A percentile compares a stretch with the other conserved stretches of the same genome.
Evolutionary conservation across 1,284 basidiomycete species (phyloP).

Genomic region (Cutaneotrichosporon cyanovorans): DNA sequence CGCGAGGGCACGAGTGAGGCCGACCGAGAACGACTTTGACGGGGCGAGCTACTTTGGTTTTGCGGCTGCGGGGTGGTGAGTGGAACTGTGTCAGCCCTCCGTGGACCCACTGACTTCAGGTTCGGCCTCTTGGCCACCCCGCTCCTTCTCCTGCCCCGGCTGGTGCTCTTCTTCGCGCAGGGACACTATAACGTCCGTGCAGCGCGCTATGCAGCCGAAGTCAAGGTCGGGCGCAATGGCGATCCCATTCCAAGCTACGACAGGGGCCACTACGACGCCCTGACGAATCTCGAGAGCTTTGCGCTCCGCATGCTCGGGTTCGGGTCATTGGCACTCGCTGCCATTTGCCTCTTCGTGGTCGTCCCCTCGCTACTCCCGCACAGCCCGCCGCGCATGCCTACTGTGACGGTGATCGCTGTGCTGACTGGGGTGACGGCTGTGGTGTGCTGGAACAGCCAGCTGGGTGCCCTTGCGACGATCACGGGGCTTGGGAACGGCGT

Average conservation of each 20-base stretch:
- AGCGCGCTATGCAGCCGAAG: conserved; percentile 4
- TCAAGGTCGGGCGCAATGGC: conserved; percentile 2
- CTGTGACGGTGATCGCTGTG: conserved; percentile 31
- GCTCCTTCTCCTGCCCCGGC: conserved; percentile 40
- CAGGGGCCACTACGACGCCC: conserved; percentile 35
- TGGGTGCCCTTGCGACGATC: conserved; percentile 32
- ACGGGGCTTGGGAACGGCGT: conserved; percentile 33
- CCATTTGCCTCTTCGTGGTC: conserved; percentile 33
- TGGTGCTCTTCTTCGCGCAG: conserved; percentile 44
- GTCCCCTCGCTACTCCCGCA: conserved; percentile 29
- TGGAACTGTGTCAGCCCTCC: conserved; percentile 1
- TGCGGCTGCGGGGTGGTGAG: conserved; percentile 33
- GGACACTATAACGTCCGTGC: not conserved
- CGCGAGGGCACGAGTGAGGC: conserved; percentile 34
- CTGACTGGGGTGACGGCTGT: conserved; percentile 27
- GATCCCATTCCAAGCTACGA: conserved; percentile 10
- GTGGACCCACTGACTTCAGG: conserved; percentile 20
- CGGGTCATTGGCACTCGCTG: conserved; percentile 31
- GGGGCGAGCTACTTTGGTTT: conserved; percentile 29
- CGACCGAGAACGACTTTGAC: conserved; percentile 35
- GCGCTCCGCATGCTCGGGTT: conserved; percentile 33
- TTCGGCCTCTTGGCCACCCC: conserved; percentile 35
- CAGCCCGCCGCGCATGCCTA: conserved; percentile 25
- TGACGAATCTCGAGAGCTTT: conserved; percentile 39
- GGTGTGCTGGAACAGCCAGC: conserved; percentile 31